Evolutionary conservation across 2,329 filamentous ascomycete species (phyloP).

Genomic region (Coccinonectria pachysandricola): DNA sequence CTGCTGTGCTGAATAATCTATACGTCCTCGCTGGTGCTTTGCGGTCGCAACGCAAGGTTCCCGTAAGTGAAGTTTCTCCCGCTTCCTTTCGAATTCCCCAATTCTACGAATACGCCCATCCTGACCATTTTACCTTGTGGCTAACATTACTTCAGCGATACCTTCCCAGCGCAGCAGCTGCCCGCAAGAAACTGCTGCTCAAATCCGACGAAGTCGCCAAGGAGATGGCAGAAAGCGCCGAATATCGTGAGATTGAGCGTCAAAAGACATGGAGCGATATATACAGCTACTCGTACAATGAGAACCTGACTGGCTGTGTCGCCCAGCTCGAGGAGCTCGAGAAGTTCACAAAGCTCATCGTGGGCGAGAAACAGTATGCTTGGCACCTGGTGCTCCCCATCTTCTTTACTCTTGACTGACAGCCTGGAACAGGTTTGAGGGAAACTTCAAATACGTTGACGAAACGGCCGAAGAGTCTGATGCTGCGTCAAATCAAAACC

Average conservation of each 20-base stretch:
- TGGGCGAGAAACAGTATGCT: constrained; percentile 40
- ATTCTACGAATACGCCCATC: no score
- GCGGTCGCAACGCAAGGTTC: constrained; percentile 37
- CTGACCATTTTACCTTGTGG: not conserved
- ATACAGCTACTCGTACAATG: constrained; percentile 44
- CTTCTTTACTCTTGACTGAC: no score
- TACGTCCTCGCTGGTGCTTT: constrained; percentile 48
- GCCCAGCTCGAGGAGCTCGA: constrained; percentile 44
- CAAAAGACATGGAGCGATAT: constrained; percentile 45
- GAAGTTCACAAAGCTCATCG: constrained; percentile 46
- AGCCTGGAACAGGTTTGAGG: no score
- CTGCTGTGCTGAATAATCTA: constrained; percentile 45
- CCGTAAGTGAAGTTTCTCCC: constrained; percentile 23
- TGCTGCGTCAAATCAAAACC: constrained; percentile 6
- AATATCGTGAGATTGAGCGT: constrained; percentile 17
- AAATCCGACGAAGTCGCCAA: constrained; percentile 38
- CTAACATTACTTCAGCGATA: constrained; percentile 30
- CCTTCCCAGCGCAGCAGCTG: constrained; percentile 43
- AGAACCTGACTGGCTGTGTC: constrained; percentile 44
- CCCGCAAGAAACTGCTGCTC: constrained; percentile 41
- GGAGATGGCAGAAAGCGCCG: constrained; percentile 15
- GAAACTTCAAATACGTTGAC: constrained; percentile 17
- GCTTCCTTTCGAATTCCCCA: no score
- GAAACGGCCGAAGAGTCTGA: constrained; percentile 13
- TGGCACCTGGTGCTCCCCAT: no score